Percentiles rank a stretch among this genome's conserved stretches.
These are phyloP conservation scores for Citrullus colocynthis DNA, from an alignment of 306 rosid genomes.

Conservation along the genomic window DNA sequence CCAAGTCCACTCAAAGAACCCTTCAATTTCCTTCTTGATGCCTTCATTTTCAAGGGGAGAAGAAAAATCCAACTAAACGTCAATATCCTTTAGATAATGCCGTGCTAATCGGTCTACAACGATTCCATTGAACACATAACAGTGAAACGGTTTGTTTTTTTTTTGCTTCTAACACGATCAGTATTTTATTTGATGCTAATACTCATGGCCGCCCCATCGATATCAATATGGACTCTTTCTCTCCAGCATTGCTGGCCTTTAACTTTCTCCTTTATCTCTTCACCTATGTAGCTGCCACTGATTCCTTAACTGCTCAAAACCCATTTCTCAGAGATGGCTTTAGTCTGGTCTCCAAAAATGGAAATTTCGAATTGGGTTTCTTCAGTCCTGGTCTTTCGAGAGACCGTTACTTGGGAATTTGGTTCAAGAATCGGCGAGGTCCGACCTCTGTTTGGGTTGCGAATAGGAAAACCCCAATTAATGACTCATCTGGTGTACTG, in stretches of 20 bases:
- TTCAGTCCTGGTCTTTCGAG: constrained; percentile 23
- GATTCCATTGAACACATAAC: not conserved
- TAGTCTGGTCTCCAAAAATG: constrained; percentile 14
- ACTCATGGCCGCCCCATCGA: not conserved
- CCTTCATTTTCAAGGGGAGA: not conserved
- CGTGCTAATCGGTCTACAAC: not conserved
- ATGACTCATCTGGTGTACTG: constrained; percentile 17
- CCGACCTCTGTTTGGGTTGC: constrained; percentile 31
- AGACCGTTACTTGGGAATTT: constrained; percentile 31
- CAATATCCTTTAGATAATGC: not conserved
- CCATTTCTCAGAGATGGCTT: constrained; percentile 10
- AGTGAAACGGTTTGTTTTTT: too few relatives aligned
- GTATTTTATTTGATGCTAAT: not conserved
- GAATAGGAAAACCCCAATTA: constrained; percentile 17
- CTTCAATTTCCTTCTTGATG: not conserved
- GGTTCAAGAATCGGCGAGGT: constrained; percentile 18
- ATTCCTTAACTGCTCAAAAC: constrained; percentile 11
- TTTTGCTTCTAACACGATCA: not conserved
- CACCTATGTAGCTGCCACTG: constrained; percentile 6
- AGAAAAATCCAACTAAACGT: not conserved
- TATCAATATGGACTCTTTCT: constrained; percentile 15
- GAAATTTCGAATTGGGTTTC: constrained; percentile 25
- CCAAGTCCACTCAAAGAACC: not conserved
- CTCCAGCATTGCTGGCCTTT: not conserved
- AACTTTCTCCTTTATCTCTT: not conserved